Percentiles rank a stretch among this genome's conserved stretches.
These are phyloP conservation scores for Epichloe sibirici DNA, from an alignment of 2,329 filamentous ascomycete species.

Conservation along the genomic window DNA sequence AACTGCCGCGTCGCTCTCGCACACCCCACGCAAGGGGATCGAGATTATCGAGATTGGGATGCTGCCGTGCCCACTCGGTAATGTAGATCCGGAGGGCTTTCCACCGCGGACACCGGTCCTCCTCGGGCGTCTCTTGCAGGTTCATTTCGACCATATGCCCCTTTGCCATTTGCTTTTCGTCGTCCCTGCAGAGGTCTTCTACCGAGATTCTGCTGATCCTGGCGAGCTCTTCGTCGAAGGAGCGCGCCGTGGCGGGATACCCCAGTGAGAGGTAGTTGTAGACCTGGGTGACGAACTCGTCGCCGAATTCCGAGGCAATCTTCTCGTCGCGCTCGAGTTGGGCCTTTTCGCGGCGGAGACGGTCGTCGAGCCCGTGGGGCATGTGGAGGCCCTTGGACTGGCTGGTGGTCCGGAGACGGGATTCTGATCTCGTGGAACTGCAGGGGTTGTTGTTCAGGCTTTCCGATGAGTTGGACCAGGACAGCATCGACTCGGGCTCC, in stretches of 20 bases:
- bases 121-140: constrained; percentile 28
- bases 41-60: constrained; percentile 57
- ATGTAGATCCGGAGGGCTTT: constrained; percentile 74
- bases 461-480: constrained; percentile 12
- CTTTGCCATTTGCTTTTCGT: constrained; percentile 46
- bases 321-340: constrained; percentile 39
- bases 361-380: constrained; percentile 39
- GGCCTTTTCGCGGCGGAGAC: constrained; percentile 36
- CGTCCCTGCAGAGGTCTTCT: constrained; percentile 58
- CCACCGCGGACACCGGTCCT: constrained; percentile 60
- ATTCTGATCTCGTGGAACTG: constrained; percentile 12
- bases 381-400: constrained; percentile 34
- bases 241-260: constrained; percentile 73
- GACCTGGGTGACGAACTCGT: constrained; percentile 83
- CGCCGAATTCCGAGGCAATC: constrained; percentile 58
- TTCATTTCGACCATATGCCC: constrained; percentile 60
- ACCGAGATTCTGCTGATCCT: constrained; percentile 64
- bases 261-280: constrained; percentile 94
- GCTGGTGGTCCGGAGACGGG: constrained; percentile 15
- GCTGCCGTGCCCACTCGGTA: constrained; percentile 78
- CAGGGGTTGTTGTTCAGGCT: constrained; percentile 6
- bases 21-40: constrained; percentile 56
- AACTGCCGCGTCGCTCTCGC: constrained; percentile 54
- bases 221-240: constrained; percentile 74
- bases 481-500: constrained; percentile 23